Conservation (phyloP, 2,329 filamentous ascomycete genomes). For the Colletotrichum coccodes region DNA sequence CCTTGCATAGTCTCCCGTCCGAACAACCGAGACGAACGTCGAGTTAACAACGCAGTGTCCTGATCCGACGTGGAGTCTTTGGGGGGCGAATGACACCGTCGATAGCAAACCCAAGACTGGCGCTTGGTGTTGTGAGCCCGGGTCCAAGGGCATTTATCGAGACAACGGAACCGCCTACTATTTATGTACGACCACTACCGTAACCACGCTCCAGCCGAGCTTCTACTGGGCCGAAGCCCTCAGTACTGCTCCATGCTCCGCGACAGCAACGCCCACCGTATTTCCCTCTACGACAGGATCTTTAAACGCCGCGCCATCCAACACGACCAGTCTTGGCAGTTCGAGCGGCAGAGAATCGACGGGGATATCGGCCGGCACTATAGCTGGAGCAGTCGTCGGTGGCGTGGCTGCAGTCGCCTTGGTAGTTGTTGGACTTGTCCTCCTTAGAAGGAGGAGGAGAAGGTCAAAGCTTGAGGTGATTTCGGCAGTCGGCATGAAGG, state of each 20-base stretch:
- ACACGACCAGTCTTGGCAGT: not conserved
- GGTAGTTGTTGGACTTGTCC: not conserved
- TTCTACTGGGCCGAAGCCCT: not conserved
- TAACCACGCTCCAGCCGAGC: not conserved
- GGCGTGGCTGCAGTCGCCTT: not conserved
- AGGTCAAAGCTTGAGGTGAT: not conserved
- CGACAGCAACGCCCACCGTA: not conserved
- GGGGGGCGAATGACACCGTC: not conserved
- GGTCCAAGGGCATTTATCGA: not conserved
- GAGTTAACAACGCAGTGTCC: not conserved
- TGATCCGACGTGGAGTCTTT: not conserved
- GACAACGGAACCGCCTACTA: not conserved
- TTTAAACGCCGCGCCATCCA: not conserved
- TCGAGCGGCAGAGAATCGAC: not conserved
- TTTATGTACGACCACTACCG: not conserved
- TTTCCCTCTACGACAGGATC: not conserved
- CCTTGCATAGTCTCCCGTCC: not conserved
- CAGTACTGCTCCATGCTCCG: not conserved
- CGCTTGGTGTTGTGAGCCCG: slow-evolving; percentile 1
- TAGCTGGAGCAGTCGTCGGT: not conserved
- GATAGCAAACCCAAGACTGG: not conserved
- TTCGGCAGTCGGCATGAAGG: not conserved
- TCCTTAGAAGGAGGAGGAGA: not conserved
- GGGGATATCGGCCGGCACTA: not conserved
- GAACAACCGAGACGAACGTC: not conserved